Base-by-base conservation (phyloP, 2,329 filamentous ascomycete genomes). In the Thyridium curvatum region DNA sequence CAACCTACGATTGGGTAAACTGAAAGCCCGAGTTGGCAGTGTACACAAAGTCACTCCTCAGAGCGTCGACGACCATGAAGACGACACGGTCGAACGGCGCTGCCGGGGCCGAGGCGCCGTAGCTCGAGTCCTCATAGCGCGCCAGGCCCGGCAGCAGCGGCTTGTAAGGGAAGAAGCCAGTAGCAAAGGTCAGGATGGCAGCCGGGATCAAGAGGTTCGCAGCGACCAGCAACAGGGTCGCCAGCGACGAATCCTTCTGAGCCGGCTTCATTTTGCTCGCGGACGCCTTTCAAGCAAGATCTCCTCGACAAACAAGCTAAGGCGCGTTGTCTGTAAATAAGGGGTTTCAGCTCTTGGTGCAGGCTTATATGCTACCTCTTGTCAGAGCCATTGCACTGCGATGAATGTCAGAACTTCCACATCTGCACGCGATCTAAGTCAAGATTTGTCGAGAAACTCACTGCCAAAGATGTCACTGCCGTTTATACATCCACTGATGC, bases 161-260 rank as follows among this genome's bases (percentile, higher is more conserved):
- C 56, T 98, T 98, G 65, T 97, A 96, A 8, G 93, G 93, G 56
- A 98, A 98, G 72, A 98, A 98, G 12, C 93, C 91, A 26, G 80
- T 78, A 18, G 86, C 90, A 60, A 97, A 97, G 47, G 84, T 63
- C 39, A 84, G 50, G 46, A 90, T 78, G 34, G 88, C 82, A 40
- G 84, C 55, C 3, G 86, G 85, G 33, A 95, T 79, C 44, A 95
- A 64, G 26, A 89, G 41, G 60, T 96, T 95, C 53, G 87, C 83
- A 46, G 78, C 62, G 37, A 74, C 56, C 44, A 89, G 75, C 45
- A 75, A 56, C 37, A 68, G 39, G 42, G 57, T 61, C 41, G 56
- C 56, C 42, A 51, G 40, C 34, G 54, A 44, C 34, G 52, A 53
- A 45, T 48, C 50, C 49, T 53, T 38, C 41, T 46, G 52, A 48